Conservation (phyloP, 78 protist genomes). For the Chrysochromulina tobinii region DNA sequence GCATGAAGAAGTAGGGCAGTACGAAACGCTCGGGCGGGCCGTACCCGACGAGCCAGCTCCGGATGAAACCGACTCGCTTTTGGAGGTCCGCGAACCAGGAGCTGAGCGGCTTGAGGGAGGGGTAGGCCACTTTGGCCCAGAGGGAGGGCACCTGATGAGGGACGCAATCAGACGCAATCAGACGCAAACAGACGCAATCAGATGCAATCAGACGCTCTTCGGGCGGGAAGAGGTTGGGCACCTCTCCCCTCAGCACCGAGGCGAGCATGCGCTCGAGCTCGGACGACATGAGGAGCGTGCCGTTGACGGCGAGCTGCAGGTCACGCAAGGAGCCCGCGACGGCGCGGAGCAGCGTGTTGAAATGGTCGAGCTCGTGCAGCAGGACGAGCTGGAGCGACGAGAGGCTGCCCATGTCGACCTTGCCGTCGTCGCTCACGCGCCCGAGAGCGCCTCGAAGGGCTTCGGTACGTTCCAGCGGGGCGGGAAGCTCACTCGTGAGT, state of each 20-base stretch:
- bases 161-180: too few species aligned
- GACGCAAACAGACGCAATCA: not conserved
- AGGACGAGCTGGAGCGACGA: slow-evolving; percentile 70
- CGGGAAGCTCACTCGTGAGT: slow-evolving; percentile 1
- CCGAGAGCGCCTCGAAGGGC: slow-evolving; percentile 8
- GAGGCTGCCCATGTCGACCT: not conserved
- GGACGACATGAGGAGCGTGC: slow-evolving; percentile 50
- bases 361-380: slow-evolving; percentile 50
- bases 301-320: slow-evolving; percentile 43
- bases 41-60: slow-evolving; percentile 69
- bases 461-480: slow-evolving; percentile 22
- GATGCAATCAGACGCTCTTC: slow-evolving; percentile 52
- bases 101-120: slow-evolving; percentile 52
- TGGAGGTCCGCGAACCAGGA: slow-evolving; percentile 50
- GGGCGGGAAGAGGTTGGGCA: slow-evolving; percentile 46
- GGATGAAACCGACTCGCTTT: slow-evolving; percentile 34
- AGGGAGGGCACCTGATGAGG: not conserved
- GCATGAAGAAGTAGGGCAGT: slow-evolving; percentile 82
- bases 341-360: slow-evolving; percentile 43
- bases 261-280: not conserved
- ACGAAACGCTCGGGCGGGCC: slow-evolving; percentile 54
- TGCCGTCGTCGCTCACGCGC: not conserved
- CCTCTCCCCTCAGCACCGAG: not conserved
- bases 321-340: not conserved
- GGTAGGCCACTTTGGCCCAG: slow-evolving; percentile 31